Percentiles rank a stretch among this genome's conserved stretches.
Conservation (phyloP, 1,139 yeast genomes). For the Debaryomycetaceae sp. region DNA sequence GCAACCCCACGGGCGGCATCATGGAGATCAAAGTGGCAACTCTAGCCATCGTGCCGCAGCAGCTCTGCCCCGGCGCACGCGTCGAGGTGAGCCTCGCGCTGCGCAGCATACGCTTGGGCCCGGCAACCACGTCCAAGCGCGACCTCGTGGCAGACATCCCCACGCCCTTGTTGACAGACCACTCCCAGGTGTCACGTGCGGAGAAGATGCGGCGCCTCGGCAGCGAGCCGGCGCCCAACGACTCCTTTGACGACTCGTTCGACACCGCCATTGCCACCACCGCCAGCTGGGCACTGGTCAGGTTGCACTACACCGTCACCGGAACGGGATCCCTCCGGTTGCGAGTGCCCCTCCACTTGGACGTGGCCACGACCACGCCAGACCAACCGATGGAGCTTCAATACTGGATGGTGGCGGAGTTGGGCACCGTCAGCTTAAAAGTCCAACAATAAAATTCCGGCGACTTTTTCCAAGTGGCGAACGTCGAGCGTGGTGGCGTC, state of each 20-base stretch:
- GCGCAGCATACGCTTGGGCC: too few species aligned
- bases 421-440: constrained; percentile 30
- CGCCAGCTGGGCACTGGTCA: constrained; percentile 33
- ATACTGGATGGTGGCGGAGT: constrained; percentile 29
- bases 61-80: too few species aligned
- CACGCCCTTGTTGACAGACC: constrained; percentile 27
- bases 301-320: constrained; percentile 14
- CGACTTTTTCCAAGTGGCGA: constrained; percentile 48
- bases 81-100: too few species aligned
- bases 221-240: constrained; percentile 4
- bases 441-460: constrained; percentile 55
- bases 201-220: constrained; percentile 30
- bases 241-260: constrained; percentile 9
- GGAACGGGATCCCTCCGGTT: not conserved
- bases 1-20: too few species aligned
- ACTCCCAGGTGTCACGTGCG: constrained; percentile 26
- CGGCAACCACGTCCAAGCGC: too few species aligned
- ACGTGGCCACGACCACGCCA: constrained; percentile 8
- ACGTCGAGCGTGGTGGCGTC: constrained; percentile 42
- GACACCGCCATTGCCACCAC: constrained; percentile 17
- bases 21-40: too few species aligned
- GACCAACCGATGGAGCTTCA: constrained; percentile 19
- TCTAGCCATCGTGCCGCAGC: too few species aligned
- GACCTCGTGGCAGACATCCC: too few species aligned
- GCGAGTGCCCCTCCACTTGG: constrained; percentile 10